These are phyloP conservation scores for Nicotiana attenuata DNA, from an alignment of 257 asterid species.

Conservation along the genomic window DNA sequence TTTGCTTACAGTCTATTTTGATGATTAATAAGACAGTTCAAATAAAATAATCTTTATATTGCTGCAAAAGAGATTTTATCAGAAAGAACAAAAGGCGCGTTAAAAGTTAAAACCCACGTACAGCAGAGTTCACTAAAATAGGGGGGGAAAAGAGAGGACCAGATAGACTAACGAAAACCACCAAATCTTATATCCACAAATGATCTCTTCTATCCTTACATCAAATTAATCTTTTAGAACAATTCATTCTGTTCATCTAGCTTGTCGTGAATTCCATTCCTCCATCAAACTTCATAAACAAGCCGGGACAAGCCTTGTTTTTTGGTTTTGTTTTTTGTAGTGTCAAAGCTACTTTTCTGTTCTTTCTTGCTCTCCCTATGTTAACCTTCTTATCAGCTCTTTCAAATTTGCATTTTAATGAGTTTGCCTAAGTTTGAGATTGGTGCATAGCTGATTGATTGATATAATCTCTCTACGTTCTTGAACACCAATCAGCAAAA, in stretches of 20 bases:
- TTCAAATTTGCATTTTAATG: neutral
- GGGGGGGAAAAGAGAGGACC: neutral
- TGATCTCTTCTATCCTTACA: neutral
- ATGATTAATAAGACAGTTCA: neutral
- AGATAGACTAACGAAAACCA: neutral
- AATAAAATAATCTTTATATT: neutral
- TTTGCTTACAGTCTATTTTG: neutral
- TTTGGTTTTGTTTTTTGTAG: neutral
- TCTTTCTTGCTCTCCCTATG: neutral
- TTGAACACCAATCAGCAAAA: neutral
- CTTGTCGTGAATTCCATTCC: neutral
- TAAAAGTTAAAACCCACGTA: neutral
- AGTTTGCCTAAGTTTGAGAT: neutral
- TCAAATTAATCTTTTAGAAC: neutral
- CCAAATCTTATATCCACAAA: too few species aligned
- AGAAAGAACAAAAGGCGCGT: neutral
- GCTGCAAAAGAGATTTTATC: neutral
- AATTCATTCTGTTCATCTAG: neutral
- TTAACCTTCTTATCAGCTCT: constrained; percentile 5
- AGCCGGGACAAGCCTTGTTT: neutral
- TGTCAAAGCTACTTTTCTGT: neutral
- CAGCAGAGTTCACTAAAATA: neutral
- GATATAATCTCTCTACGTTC: neutral
- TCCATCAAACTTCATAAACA: neutral
- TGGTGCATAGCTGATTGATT: too few species aligned